Evolutionary conservation across 1,284 basidiomycete species (phyloP), one percentile per base, ranked within the genome.

Genomic region (Heterobasidion parviporum): DNA sequence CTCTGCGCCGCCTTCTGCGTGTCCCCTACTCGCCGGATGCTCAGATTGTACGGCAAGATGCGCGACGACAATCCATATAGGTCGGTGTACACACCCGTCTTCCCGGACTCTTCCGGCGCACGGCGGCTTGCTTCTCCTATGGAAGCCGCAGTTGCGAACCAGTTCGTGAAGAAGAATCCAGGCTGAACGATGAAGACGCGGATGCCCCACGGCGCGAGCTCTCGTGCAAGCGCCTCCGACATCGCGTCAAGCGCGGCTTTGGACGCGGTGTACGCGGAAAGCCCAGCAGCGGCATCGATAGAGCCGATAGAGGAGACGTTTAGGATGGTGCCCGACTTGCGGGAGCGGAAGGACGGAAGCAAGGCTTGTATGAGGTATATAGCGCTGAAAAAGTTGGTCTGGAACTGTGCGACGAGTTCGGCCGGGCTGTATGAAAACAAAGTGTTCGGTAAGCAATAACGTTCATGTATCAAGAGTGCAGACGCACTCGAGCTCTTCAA

Each of bases 141-240:
- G 18, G 56, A 26, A 14, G 53, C 52, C 15, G 66, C 59, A 18
- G 56, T 47, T 32, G 56, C 44, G 45, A 68, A 55, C 57, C 67
- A 64, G 55, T 62, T 63, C 15, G 68, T 68, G n/a, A 63, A 63
- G 60, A 70, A 70, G 60, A 62, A 65, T 8, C 69, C 68, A 1
- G 68, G 68, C 36, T 60, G 53, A 55, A 71, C 57, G 50, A 62
- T 61, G 35, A 64, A 52, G 15, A 63, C 67, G 36, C 62, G 63
- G 45, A 70, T 64, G 50, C 61, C 61, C 54, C 61, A 67, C 10
- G 64, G 62, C 12, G 60, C 64, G 50, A 69, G 55, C 56, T 71
- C 69, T 16, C 34, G 50, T 8, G 57, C 57, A 35, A 70, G 62
- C 1, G 62, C 53, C 32, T 71, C 70, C n/a, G 67, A 62, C 55